phyloP scores from a whole-genome alignment of 1,284 basidiomycete genomes.

The Laetiporus sulphureus region DNA sequence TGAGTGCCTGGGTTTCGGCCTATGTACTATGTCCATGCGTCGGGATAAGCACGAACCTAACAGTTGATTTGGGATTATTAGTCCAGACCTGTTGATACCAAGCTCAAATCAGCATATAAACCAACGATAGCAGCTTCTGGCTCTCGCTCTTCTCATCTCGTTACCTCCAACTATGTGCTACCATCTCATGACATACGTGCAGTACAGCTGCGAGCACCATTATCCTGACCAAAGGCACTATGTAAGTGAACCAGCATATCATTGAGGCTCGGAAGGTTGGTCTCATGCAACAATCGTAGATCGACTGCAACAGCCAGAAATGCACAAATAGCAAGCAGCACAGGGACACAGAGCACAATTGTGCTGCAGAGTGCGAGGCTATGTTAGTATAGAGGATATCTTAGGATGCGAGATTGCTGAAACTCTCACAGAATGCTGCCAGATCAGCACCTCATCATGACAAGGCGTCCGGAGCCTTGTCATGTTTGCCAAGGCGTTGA shows the following conservation, averaged over 20 bases:
- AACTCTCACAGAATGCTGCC: conserved; percentile 6
- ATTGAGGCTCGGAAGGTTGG: no score
- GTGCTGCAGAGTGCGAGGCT: conserved; percentile 7
- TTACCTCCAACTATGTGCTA: conserved; percentile 14
- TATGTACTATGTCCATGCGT: no score
- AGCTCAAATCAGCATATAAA: no score
- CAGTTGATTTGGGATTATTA: no score
- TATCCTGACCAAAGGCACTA: conserved; percentile 5
- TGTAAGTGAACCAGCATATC: conserved; percentile 9
- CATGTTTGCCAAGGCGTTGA: no score
- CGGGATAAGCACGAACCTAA: no score
- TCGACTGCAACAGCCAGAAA: conserved; percentile 11
- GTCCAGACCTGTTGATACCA: no score
- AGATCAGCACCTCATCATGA: conserved; percentile 2
- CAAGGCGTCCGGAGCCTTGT: no score
- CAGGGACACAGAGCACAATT: conserved; percentile 11
- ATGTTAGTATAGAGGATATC: conserved; percentile 4
- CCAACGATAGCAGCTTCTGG: no score
- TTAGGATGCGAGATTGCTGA: not conserved
- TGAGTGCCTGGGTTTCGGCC: no score
- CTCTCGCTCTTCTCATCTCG: not conserved
- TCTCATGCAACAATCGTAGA: conserved; percentile 5
- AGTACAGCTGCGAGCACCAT: conserved; percentile 14
- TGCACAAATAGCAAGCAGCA: conserved; percentile 17
- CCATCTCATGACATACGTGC: conserved; percentile 10